phyloP scores from a whole-genome alignment of 2,329 filamentous ascomycete genomes.

The Neonectria sp. region DNA sequence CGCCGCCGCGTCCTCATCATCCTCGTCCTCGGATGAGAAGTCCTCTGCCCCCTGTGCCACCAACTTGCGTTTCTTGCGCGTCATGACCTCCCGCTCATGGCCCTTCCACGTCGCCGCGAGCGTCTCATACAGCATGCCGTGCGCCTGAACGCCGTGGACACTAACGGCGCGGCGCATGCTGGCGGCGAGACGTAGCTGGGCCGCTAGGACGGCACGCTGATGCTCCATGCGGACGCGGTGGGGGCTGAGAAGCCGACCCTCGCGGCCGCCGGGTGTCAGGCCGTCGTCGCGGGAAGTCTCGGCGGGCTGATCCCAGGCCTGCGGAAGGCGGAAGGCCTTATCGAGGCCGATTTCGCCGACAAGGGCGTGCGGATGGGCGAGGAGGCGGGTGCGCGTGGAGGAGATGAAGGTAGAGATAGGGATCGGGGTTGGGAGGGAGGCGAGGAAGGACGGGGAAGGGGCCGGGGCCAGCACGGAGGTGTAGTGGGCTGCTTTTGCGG shows the following conservation, averaged over 20 bases:
- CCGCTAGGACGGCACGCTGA: constrained; percentile 75
- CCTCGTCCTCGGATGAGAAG: constrained; percentile 57
- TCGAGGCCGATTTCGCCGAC: constrained; percentile 86
- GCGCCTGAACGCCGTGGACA: constrained; percentile 83
- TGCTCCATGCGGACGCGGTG: constrained; percentile 79
- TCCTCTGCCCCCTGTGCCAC: constrained; percentile 65
- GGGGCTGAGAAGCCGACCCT: constrained; percentile 77
- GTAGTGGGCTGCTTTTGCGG: constrained; percentile 73
- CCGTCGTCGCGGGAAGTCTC: constrained; percentile 45
- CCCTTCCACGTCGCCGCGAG: constrained; percentile 79
- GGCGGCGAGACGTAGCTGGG: constrained; percentile 80
- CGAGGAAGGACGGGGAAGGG: constrained; percentile 60
- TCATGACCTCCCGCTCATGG: constrained; percentile 73
- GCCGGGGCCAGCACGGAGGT: constrained; percentile 74
- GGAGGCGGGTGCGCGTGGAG: constrained; percentile 70
- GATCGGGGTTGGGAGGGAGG: constrained; percentile 70
- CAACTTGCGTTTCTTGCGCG: constrained; percentile 70
- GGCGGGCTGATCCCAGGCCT: constrained; percentile 63
- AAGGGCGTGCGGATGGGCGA: constrained; percentile 73
- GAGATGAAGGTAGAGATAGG: constrained; percentile 72
- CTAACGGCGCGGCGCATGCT: constrained; percentile 76
- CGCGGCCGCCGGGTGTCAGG: constrained; percentile 78
- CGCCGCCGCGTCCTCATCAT: constrained; percentile 50
- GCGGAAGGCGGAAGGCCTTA: constrained; percentile 81
- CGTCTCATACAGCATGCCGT: constrained; percentile 78